phyloP scores from a whole-genome alignment of 2,329 filamentous ascomycete genomes.

The Colletotrichum sp. region DNA sequence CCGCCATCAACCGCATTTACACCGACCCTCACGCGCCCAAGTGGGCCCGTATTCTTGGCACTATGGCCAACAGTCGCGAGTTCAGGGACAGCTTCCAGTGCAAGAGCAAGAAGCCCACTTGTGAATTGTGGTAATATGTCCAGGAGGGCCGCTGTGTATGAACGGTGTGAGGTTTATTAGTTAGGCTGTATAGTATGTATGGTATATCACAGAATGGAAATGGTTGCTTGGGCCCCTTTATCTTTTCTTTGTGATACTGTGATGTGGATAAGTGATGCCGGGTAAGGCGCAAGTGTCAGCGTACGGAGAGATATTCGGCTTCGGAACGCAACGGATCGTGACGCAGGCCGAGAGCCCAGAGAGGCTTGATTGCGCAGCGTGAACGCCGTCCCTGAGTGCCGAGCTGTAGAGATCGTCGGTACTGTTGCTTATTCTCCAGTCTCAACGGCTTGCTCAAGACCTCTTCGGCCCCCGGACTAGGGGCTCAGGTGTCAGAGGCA shows the following conservation, averaged over 20 bases:
- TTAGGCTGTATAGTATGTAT: not conserved
- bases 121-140: conserved; percentile 17
- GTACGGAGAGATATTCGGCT: not conserved
- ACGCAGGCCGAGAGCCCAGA: not conserved
- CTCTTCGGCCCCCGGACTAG: not conserved
- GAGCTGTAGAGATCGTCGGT: not conserved
- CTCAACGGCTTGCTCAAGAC: not conserved
- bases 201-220: not conserved
- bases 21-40: conserved; percentile 71
- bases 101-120: conserved; percentile 50
- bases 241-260: not conserved
- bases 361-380: not conserved
- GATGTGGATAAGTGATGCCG: not conserved
- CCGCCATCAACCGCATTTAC: conserved; percentile 61
- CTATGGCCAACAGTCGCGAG: conserved; percentile 69
- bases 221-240: not conserved
- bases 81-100: conserved; percentile 74
- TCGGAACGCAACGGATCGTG: not conserved
- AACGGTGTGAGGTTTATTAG: not conserved
- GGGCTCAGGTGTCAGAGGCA: not conserved
- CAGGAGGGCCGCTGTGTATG: not conserved
- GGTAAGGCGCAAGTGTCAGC: not conserved
- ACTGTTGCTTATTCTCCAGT: not conserved
- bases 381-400: not conserved
- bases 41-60: conserved; percentile 65